Percentiles rank a stretch among this genome's conserved stretches.
Evolutionary conservation across 768 basidiomycete genomes (phyloP).

Genomic region (Imleria badia): DNA sequence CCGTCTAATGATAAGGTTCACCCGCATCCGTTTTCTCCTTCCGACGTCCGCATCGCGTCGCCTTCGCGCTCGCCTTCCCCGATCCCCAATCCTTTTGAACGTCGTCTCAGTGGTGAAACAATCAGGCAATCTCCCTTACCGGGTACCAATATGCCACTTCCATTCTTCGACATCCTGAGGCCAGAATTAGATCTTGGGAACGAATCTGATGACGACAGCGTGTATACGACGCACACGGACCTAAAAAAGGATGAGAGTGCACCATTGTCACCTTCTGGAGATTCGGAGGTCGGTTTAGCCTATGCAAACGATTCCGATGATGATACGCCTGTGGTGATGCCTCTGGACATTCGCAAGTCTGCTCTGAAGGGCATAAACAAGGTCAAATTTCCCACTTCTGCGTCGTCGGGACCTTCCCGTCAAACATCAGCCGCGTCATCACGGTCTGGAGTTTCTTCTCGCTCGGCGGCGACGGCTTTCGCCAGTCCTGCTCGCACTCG

Average conservation of each 20-base stretch:
- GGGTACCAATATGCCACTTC: slow-evolving; percentile 37
- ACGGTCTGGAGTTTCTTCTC: slow-evolving; percentile 20
- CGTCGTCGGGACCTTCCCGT: slow-evolving; percentile 21
- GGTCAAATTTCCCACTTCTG: slow-evolving; percentile 38
- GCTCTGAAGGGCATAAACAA: slow-evolving; percentile 15
- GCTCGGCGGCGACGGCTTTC: slow-evolving; percentile 10
- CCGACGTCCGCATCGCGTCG: slow-evolving; percentile 27
- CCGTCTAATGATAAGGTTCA: slow-evolving; percentile 17
- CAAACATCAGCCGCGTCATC: slow-evolving; percentile 27
- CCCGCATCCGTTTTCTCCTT: slow-evolving; percentile 22
- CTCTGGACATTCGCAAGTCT: slow-evolving; percentile 27
- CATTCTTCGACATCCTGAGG: slow-evolving; percentile 60
- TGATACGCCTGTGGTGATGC: slow-evolving; percentile 34
- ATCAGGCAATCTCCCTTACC: slow-evolving; percentile 23
- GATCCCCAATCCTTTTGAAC: slow-evolving; percentile 88
- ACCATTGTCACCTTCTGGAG: slow-evolving; percentile 28
- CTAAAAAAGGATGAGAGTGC: slow-evolving; percentile 14
- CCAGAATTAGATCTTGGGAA: slow-evolving; percentile 20
- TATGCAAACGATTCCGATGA: slow-evolving; percentile 36
- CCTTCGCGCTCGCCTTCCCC: slow-evolving; percentile 32
- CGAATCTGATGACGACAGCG: slow-evolving; percentile 35
- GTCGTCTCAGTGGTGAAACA: slow-evolving; percentile 82
- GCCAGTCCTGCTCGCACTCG: slow-evolving; percentile 16
- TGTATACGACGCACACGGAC: slow-evolving; percentile 34
- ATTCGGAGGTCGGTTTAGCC: slow-evolving; percentile 37